Conservation (phyloP, 768 basidiomycete genomes). For the Tulasnella sp. region DNA sequence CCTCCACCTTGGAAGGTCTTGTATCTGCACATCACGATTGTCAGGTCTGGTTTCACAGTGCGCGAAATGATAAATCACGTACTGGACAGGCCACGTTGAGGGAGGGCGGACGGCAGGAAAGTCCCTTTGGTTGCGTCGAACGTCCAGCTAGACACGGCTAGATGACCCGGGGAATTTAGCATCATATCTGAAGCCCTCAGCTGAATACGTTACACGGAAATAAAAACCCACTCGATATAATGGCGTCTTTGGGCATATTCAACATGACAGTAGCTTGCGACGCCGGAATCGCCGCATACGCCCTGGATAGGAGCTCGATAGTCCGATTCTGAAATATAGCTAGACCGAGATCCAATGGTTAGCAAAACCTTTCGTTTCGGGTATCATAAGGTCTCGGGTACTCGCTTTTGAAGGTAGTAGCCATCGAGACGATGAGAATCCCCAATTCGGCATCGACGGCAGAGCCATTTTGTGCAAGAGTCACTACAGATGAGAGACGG, state of each 20-base stretch:
- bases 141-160: conserved; percentile 4
- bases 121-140: neutral
- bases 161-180: neutral
- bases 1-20: conserved; percentile 8
- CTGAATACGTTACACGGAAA: too few relatives aligned
- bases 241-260: conserved; percentile 33
- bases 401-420: conserved; percentile 45
- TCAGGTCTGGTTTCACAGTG: neutral
- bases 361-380: neutral
- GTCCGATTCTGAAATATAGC: conserved; percentile 51
- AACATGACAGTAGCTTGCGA: conserved; percentile 47
- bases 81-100: neutral
- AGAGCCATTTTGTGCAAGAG: conserved; percentile 23
- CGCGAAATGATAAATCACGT: conserved; percentile 1
- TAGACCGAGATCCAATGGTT: conserved; percentile 23
- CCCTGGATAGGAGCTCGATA: conserved; percentile 45
- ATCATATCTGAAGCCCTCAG: too few relatives aligned
- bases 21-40: neutral
- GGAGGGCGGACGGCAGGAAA: neutral
- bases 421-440: conserved; percentile 36
- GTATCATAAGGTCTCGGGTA: neutral
- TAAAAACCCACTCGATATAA: conserved; percentile 28
- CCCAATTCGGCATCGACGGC: conserved; percentile 36
- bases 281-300: conserved; percentile 53
- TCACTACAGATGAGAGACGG: conserved; percentile 35